A percentile compares a stretch with the other conserved stretches of the same genome.
These are phyloP conservation scores for Sicyos edulis DNA, from an alignment of 306 rosid species.

Conservation along the genomic window DNA sequence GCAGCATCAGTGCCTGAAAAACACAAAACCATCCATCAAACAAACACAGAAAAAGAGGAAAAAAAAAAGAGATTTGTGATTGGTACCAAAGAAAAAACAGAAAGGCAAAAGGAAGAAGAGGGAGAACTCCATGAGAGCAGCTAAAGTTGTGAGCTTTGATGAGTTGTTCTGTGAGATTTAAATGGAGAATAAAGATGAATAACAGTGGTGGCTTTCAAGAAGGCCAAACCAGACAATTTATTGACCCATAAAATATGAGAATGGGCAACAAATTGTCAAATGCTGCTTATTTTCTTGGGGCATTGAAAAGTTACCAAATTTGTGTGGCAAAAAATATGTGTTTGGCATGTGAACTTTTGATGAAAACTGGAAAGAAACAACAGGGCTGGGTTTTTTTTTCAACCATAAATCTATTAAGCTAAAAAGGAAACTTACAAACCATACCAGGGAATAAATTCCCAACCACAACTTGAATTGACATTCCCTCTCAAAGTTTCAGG, in stretches of 20 bases:
- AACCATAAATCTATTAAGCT: too few relatives aligned
- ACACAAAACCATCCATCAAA: neutral
- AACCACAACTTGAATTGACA: too few relatives aligned
- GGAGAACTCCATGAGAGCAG: conserved; percentile 10
- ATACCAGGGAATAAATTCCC: too few relatives aligned
- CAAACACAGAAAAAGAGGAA: neutral
- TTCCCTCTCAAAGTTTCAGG: too few relatives aligned
- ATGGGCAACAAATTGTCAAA: neutral
- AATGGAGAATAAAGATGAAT: neutral
- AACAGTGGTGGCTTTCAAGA: neutral
- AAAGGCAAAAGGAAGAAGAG: neutral
- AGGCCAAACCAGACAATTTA: neutral
- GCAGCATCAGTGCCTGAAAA: conserved; percentile 45
- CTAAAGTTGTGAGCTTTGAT: neutral
- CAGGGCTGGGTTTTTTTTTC: too few relatives aligned
- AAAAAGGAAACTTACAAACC: too few relatives aligned
- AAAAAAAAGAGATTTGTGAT: neutral
- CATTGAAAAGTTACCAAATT: neutral
- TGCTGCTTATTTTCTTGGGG: neutral
- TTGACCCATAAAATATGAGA: neutral
- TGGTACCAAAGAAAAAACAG: conserved; percentile 12
- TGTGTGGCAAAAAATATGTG: neutral
- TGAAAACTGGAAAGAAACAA: neutral
- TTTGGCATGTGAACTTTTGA: neutral
- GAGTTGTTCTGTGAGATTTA: neutral